phyloP scores from a whole-genome alignment of 345 rosid genomes.

The Cardamine occulta region DNA sequence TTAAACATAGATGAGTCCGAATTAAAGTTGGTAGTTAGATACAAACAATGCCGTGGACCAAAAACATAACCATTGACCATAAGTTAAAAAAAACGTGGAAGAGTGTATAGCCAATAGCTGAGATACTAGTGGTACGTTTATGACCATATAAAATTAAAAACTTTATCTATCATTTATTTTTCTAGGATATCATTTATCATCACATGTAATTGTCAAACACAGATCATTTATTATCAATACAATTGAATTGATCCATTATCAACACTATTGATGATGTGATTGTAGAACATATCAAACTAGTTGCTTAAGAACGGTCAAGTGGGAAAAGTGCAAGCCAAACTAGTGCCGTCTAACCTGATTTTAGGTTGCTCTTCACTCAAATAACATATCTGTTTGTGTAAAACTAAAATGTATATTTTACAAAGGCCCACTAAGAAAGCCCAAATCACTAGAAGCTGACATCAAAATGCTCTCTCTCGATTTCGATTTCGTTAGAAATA shows the following conservation, averaged over 20 bases:
- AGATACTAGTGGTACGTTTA: conserved; percentile 16
- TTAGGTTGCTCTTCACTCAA: neutral
- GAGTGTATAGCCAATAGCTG: conserved; percentile 18
- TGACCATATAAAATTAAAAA: neutral
- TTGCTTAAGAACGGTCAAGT: neutral
- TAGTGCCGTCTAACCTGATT: neutral
- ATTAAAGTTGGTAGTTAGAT: conserved; percentile 13
- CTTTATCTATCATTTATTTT: neutral
- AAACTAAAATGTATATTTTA: neutral
- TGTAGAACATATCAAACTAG: neutral
- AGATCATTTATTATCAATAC: neutral
- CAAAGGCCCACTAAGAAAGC: conserved; percentile 32
- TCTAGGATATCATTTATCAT: neutral
- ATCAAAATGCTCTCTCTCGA: neutral
- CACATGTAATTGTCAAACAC: neutral
- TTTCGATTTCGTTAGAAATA: neutral
- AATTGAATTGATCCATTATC: neutral
- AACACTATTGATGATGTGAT: conserved; percentile 8
- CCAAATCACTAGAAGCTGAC: neutral
- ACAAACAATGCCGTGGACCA: conserved; percentile 22
- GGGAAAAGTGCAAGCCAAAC: neutral
- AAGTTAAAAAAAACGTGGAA: neutral
- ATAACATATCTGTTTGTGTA: neutral
- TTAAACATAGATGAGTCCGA: no score
- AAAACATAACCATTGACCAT: neutral